phyloP scores from a whole-genome alignment of 768 basidiomycete species.

The Pleurotus ostreatus region DNA sequence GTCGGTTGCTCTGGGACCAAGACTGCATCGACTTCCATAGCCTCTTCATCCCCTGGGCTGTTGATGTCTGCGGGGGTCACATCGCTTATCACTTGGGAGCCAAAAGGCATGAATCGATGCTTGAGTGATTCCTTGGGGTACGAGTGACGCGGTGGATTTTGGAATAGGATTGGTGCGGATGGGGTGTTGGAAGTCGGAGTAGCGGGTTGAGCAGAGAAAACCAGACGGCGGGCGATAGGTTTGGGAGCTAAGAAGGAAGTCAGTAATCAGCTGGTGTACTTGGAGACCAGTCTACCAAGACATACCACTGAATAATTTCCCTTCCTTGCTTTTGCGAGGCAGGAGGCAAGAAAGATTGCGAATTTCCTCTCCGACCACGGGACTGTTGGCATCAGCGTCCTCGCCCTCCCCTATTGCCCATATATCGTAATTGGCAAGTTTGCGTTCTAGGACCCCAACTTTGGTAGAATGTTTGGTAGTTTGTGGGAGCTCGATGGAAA shows the following conservation, averaged over 20 bases:
- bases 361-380: constrained; percentile 60
- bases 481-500: constrained; percentile 42
- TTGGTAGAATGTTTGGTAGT: constrained; percentile 31
- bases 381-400: constrained; percentile 27
- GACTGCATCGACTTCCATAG: constrained; percentile 20
- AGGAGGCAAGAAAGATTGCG: constrained; percentile 57
- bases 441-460: constrained; percentile 49
- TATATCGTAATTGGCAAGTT: constrained; percentile 55
- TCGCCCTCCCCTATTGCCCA: constrained; percentile 50
- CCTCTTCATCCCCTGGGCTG: constrained; percentile 13
- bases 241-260: constrained; percentile 45
- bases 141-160: constrained; percentile 52
- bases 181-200: constrained; percentile 17
- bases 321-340: constrained; percentile 58
- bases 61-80: constrained; percentile 10
- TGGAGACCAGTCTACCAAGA: background rate
- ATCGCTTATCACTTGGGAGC: constrained; percentile 31
- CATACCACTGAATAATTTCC: constrained; percentile 56
- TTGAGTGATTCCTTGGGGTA: constrained; percentile 61
- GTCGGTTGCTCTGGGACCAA: background rate
- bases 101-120: constrained; percentile 62
- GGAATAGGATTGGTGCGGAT: constrained; percentile 21
- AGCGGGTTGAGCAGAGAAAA: constrained; percentile 49
- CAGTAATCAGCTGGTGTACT: background rate
- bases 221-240: constrained; percentile 52